phyloP scores from a whole-genome alignment of 1,284 basidiomycete genomes.

The Ceratobasidium sp. region DNA sequence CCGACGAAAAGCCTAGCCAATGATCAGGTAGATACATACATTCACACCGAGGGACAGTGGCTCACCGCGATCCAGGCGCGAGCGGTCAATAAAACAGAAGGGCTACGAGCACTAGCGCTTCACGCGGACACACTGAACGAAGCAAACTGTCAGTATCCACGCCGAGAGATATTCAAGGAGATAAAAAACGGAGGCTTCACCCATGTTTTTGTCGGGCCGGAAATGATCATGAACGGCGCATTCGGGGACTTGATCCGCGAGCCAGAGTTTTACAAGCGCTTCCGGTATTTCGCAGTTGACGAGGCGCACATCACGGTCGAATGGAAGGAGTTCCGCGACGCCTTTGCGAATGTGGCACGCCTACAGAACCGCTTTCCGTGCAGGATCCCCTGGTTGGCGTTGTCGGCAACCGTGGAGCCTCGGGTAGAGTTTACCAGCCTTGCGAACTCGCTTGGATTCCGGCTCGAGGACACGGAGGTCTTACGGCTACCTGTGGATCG shows the following conservation, averaged over 20 bases:
- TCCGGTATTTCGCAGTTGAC: slow-evolving; percentile 3
- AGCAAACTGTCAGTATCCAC: neutral
- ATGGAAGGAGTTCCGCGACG: neutral
- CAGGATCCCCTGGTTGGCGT: neutral
- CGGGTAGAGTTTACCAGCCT: neutral
- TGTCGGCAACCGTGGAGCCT: slow-evolving; percentile 6
- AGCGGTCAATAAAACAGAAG: neutral
- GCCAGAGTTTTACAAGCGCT: neutral
- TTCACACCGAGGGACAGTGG: neutral
- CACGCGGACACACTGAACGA: neutral
- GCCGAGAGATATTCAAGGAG: neutral
- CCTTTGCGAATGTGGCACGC: neutral
- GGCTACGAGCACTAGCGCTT: neutral
- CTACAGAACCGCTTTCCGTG: slow-evolving; percentile 1
- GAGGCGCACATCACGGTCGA: neutral
- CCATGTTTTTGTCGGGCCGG: neutral
- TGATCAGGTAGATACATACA: neutral
- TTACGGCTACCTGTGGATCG: neutral
- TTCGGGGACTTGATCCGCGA: neutral
- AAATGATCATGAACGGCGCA: neutral
- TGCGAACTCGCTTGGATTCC: neutral
- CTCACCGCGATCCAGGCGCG: slow-evolving; percentile 3
- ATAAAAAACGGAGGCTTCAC: neutral
- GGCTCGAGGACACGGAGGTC: neutral
- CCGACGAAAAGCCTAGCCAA: neutral